A percentile compares a stretch with the other conserved stretches of the same genome.
phyloP scores from a whole-genome alignment of 2,329 filamentous ascomycete genomes.

The Phialophora verrucosa region DNA sequence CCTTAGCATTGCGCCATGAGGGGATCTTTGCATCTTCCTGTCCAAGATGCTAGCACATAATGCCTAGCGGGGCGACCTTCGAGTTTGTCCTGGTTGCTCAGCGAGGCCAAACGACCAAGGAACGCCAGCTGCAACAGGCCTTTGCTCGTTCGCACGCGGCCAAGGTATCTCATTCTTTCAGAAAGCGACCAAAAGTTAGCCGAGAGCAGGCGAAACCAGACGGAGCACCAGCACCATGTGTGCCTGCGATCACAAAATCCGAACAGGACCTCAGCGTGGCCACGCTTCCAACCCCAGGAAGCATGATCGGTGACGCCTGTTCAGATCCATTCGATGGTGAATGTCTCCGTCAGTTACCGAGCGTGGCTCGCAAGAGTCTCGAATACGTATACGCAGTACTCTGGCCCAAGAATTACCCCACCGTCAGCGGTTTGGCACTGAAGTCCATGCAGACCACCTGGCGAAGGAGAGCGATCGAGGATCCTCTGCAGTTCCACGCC shows the following conservation, averaged over 20 bases:
- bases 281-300: background rate
- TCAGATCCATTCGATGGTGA: background rate
- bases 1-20: background rate
- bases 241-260: background rate
- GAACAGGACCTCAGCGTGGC: background rate
- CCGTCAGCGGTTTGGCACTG: background rate
- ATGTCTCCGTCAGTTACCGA: background rate
- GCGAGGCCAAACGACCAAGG: constrained; percentile 6
- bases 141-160: constrained; percentile 11
- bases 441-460: constrained; percentile 2
- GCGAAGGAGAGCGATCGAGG: constrained; percentile 7
- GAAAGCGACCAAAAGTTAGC: background rate
- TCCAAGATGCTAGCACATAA: background rate
- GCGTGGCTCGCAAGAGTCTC: constrained; percentile 9
- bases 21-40: too few species aligned
- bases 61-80: constrained; percentile 1
- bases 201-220: background rate
- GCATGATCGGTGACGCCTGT: background rate
- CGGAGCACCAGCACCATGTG: background rate
- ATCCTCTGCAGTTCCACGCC: constrained; percentile 3
- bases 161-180: constrained; percentile 11
- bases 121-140: constrained; percentile 13
- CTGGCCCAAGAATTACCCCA: constrained; percentile 12
- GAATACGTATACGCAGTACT: constrained; percentile 9
- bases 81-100: constrained; percentile 8